Evolutionary conservation across 2,329 filamentous ascomycete species (phyloP).

Genomic region (Paraconiothyrium sp.): DNA sequence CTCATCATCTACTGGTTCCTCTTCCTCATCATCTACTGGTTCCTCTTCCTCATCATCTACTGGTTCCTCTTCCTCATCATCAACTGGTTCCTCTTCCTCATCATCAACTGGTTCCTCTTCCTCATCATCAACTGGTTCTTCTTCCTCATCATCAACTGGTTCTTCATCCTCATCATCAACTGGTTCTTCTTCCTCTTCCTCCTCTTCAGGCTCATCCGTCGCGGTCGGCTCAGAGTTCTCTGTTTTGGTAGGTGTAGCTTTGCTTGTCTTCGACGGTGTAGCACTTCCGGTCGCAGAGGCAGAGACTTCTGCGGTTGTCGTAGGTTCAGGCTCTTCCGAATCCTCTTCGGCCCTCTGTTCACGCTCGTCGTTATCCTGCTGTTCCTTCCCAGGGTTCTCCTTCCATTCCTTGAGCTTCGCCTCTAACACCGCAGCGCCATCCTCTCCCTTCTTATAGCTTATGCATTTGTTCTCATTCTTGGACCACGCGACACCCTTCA

Average conservation of each 20-base stretch:
- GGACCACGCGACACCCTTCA: slow-evolving; percentile 16
- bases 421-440: slow-evolving; percentile 4
- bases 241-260: slow-evolving; percentile 5
- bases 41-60: background rate
- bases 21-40: background rate
- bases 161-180: slow-evolving; percentile 1
- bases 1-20: background rate
- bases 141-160: background rate
- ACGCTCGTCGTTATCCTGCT: slow-evolving; percentile 7
- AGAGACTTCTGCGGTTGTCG: background rate
- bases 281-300: slow-evolving; percentile 6
- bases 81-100: background rate
- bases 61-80: background rate
- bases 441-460: slow-evolving; percentile 10
- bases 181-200: background rate
- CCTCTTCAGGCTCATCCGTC: background rate
- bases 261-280: slow-evolving; percentile 2
- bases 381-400: slow-evolving; percentile 13
- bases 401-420: slow-evolving; percentile 15
- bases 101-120: background rate
- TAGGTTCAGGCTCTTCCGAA: slow-evolving; percentile 1
- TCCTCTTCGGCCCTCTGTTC: slow-evolving; percentile 13
- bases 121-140: background rate
- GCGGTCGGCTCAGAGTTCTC: background rate
- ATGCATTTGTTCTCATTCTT: slow-evolving; percentile 18